phyloP scores from a whole-genome alignment of 2,329 filamentous ascomycete species.

The Diaporthe batatas region DNA sequence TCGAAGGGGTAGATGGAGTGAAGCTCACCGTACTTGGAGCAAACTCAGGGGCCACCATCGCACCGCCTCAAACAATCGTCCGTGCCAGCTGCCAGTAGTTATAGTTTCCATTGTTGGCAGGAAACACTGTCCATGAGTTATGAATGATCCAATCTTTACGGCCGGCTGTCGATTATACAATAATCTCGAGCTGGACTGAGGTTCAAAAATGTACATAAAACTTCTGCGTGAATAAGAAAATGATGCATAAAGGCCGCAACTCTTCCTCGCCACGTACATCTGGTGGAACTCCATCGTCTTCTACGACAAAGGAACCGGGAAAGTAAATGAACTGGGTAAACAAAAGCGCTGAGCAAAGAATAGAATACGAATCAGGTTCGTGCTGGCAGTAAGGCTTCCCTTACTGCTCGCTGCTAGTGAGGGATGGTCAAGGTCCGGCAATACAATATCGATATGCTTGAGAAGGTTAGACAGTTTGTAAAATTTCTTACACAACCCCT shows the following conservation, averaged over 20 bases:
- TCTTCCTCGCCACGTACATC: neutral
- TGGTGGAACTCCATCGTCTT: neutral
- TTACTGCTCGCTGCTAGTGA: neutral
- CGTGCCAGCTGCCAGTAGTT: conserved; percentile 30
- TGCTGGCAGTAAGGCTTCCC: neutral
- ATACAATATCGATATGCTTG: too few species aligned
- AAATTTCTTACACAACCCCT: too few species aligned
- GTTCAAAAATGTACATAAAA: neutral
- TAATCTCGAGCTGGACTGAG: neutral
- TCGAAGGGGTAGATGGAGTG: conserved; percentile 20
- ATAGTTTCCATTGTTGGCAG: too few species aligned
- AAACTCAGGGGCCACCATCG: conserved; percentile 34
- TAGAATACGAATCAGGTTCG: neutral
- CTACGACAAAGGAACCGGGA: neutral
- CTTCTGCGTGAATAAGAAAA: neutral
- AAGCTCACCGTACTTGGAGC: conserved; percentile 31
- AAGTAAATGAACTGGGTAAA: neutral
- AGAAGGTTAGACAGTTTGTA: too few species aligned
- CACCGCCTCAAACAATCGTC: conserved; percentile 36
- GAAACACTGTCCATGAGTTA: neutral
- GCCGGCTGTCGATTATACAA: neutral
- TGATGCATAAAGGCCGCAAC: neutral
- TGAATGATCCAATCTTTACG: neutral
- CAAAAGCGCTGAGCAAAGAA: too few species aligned
- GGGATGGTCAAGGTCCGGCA: neutral